Base-by-base conservation (phyloP, 176 grass and related monocot genomes). In the Oryza officinalis region DNA sequence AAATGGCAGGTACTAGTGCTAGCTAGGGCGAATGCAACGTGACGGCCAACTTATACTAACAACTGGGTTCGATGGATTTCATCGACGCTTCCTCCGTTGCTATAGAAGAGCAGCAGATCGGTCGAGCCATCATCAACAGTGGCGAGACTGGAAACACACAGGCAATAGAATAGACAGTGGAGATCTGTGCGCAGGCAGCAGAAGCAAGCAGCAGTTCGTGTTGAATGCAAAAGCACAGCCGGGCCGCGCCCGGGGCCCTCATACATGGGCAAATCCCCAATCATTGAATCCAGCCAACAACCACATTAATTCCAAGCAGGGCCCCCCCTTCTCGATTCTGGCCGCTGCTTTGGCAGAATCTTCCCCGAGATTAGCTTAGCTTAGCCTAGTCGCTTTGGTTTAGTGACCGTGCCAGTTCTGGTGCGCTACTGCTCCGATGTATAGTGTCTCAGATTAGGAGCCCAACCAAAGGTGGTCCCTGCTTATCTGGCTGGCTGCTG, bases 281-380 rank as follows among this genome's bases (percentile, higher is more conserved):
- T 87, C 84, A 92, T 92, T 87, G 77, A 73, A 38, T 74, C 76
- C 27, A 35, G 81, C 87, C 81, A 89, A 70, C 91, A 67, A 61
- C 81, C 81, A 38, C 87, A 87, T 92, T 87, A 75, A 89, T 87
- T 86, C 61, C 22, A 70, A 68, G 60, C 59, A 17, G 68, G 57
- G 1, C 57, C 35, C n/a, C 54, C 35, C 68, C 57, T 32, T 28
- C 23, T 20, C 77, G 22, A 66, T 64, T 52, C 25, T 17, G 75
- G 2, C 78, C 26, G 35, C 45, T 27, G 44, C 85, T 32, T 54
- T 30, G 54, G 73, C 65, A 28, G 11, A 27, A 31, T 35, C 69
- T 12, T 12, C 45, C 33, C 26, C 31, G 43, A 64, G 70, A 12
- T 54, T 69, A 69, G 37, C 30, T 54, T 69, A 69, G 37, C 30